These are phyloP conservation scores for Seiridium cupressi DNA, from an alignment of 2,329 filamentous ascomycete species.

Conservation along the genomic window DNA sequence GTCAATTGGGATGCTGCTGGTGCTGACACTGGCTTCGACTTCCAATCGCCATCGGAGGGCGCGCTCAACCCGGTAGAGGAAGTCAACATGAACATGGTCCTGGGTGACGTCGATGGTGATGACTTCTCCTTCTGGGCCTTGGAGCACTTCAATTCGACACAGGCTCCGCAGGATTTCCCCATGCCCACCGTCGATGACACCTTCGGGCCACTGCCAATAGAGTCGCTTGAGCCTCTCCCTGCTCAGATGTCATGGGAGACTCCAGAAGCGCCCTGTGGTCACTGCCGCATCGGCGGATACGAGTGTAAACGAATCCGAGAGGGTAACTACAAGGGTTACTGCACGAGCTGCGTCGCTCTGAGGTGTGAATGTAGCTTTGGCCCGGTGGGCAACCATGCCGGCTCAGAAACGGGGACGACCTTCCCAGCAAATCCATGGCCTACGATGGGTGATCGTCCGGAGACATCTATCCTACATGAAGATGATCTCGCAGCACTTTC, in stretches of 20 bases:
- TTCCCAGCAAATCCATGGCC: conserved; percentile 48
- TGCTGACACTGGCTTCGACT: conserved; percentile 29
- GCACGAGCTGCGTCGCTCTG: conserved; percentile 61
- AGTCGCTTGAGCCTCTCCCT: conserved; percentile 6
- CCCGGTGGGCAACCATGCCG: conserved; percentile 29
- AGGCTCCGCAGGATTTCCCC: conserved; percentile 33
- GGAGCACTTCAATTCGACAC: conserved; percentile 51
- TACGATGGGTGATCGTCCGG: conserved; percentile 40
- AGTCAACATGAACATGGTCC: conserved; percentile 48
- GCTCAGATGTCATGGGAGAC: conserved; percentile 40
- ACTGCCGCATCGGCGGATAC: conserved; percentile 51
- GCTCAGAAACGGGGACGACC: conserved; percentile 28
- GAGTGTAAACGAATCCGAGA: conserved; percentile 61
- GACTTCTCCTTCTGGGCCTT: conserved; percentile 60
- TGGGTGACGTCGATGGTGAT: conserved; percentile 56
- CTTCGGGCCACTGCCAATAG: conserved; percentile 25
- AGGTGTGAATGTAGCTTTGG: conserved; percentile 59
- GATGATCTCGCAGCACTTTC: conserved; percentile 25
- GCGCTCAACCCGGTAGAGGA: conserved; percentile 19
- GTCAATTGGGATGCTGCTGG: conserved; percentile 58
- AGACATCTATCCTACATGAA: conserved; percentile 35
- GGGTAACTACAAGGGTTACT: conserved; percentile 59
- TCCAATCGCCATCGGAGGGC: conserved; percentile 31
- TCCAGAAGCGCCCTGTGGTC: conserved; percentile 46
- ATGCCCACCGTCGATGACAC: conserved; percentile 27